phyloP scores from a whole-genome alignment of 768 basidiomycete species.

The Tylopilus subfusipes region DNA sequence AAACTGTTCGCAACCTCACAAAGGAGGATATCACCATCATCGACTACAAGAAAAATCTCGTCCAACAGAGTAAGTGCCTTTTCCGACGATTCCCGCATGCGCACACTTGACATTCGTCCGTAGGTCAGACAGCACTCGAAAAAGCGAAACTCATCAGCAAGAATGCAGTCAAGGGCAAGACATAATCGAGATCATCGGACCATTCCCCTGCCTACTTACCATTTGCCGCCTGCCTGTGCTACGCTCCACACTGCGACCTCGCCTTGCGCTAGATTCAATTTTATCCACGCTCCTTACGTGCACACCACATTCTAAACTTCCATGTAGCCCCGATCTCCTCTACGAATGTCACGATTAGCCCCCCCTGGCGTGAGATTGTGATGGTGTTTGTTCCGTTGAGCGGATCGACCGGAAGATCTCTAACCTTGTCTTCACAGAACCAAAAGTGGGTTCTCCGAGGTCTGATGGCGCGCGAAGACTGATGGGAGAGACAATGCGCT shows the following conservation, averaged over 20 bases:
- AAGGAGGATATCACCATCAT: slow-evolving; percentile 88
- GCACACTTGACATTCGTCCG: slow-evolving; percentile 5
- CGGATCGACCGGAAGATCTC: slow-evolving; percentile 23
- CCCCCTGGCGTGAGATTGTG: slow-evolving; percentile 7
- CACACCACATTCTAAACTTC: slow-evolving; percentile 10
- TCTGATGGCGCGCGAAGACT: slow-evolving; percentile 16
- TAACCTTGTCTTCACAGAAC: slow-evolving; percentile 1
- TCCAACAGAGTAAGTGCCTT: slow-evolving; percentile 63
- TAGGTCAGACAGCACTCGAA: slow-evolving; percentile 83
- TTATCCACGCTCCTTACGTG: slow-evolving; percentile 12
- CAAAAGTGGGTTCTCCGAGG: slow-evolving; percentile 27
- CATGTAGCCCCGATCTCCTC: slow-evolving; percentile 13
- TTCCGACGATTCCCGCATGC: not conserved
- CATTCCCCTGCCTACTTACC: not conserved
- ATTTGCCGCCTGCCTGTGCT: slow-evolving; percentile 1
- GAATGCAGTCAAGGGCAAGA: slow-evolving; percentile 66
- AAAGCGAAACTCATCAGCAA: slow-evolving; percentile 94
- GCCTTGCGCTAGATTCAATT: slow-evolving; percentile 12
- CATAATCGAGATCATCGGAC: slow-evolving; percentile 34
- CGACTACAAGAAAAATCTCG: slow-evolving; percentile 87
- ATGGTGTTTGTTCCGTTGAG: slow-evolving; percentile 1
- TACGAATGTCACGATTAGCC: slow-evolving; percentile 18
- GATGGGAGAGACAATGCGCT: slow-evolving; percentile 23
- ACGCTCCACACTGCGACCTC: slow-evolving; percentile 5
- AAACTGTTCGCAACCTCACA: slow-evolving; percentile 89